phyloP scores from a whole-genome alignment of 2,329 filamentous ascomycete genomes.

The Graphilbum sp. region DNA sequence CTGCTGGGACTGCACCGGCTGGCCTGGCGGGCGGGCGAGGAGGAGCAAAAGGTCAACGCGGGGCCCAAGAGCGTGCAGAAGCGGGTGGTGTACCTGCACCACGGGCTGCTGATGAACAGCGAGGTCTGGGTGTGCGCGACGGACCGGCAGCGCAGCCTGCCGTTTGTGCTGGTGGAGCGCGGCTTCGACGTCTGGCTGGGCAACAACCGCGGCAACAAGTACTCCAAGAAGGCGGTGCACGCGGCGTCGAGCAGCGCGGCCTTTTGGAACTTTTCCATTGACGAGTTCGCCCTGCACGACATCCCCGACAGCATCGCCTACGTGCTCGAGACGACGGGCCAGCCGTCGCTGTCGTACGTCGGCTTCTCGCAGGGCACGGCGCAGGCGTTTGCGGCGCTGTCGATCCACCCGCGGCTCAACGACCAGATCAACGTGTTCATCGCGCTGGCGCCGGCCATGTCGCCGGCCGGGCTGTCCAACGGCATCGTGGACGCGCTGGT shows the following conservation, averaged over 20 bases:
- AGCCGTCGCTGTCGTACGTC: slow-evolving; percentile 80
- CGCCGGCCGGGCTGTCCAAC: slow-evolving; percentile 76
- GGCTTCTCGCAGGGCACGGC: slow-evolving; percentile 96
- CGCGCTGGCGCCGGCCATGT: slow-evolving; percentile 90
- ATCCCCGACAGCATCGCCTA: slow-evolving; percentile 92
- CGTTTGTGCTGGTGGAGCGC: slow-evolving; percentile 74
- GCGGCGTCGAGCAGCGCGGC: slow-evolving; percentile 54
- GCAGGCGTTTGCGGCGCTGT: slow-evolving; percentile 85
- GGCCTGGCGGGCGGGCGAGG: slow-evolving; percentile 68
- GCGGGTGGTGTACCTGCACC: slow-evolving; percentile 83
- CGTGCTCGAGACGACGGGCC: slow-evolving; percentile 67
- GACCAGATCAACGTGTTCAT: slow-evolving; percentile 92
- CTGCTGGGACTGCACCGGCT: slow-evolving; percentile 79
- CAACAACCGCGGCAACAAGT: slow-evolving; percentile 97
- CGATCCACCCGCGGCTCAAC: slow-evolving; percentile 84
- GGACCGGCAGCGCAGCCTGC: slow-evolving; percentile 68
- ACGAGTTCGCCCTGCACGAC: slow-evolving; percentile 95
- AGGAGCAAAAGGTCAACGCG: slow-evolving; percentile 60
- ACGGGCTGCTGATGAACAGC: slow-evolving; percentile 95
- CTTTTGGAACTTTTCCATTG: slow-evolving; percentile 98
- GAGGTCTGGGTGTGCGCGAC: slow-evolving; percentile 96
- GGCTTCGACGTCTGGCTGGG: slow-evolving; percentile 97
- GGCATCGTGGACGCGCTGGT: slow-evolving; percentile 84
- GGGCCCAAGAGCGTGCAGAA: slow-evolving; percentile 55
- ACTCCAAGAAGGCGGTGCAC: slow-evolving; percentile 84